Evolutionary conservation across 345 rosid species (phyloP).

Genomic region (Limnanthes douglasii): DNA sequence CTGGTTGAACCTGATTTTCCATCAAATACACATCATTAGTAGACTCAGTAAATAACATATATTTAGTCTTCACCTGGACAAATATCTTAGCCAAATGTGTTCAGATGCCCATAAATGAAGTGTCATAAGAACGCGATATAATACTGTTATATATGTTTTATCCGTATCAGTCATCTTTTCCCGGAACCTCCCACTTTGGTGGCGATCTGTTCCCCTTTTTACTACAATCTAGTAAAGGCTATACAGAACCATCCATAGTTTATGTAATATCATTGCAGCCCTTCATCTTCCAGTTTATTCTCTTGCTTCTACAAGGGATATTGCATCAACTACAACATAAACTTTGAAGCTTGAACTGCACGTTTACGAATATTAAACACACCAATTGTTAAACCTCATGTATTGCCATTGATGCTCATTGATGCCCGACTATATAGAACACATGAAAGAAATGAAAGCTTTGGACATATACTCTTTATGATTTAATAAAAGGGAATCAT

Average conservation of each 20-base stretch:
- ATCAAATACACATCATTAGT: no score
- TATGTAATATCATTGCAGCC: slow-evolving; percentile 17
- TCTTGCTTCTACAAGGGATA: slow-evolving; percentile 46
- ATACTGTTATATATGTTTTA: slow-evolving; percentile 55
- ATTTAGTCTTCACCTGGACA: no score
- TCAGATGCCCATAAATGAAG: slow-evolving; percentile 45
- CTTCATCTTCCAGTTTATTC: slow-evolving; percentile 19
- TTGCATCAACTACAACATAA: slow-evolving; percentile 89
- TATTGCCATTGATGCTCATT: slow-evolving; percentile 33
- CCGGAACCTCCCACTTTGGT: slow-evolving; percentile 55
- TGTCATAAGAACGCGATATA: slow-evolving; percentile 45
- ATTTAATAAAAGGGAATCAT: slow-evolving; percentile 53
- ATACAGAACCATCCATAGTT: slow-evolving; percentile 14
- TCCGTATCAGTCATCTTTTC: slow-evolving; percentile 69
- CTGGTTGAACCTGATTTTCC: no score
- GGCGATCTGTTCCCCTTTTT: slow-evolving; percentile 79
- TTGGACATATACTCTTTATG: slow-evolving; percentile 73
- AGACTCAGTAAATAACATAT: no score
- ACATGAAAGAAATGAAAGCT: slow-evolving; percentile 75
- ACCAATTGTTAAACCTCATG: slow-evolving; percentile 42
- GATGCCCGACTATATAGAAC: slow-evolving; percentile 95
- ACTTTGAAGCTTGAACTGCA: slow-evolving; percentile 83
- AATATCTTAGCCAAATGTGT: no score
- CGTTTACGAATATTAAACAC: slow-evolving; percentile 79
- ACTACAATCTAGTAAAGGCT: slow-evolving; percentile 32